These are phyloP conservation scores for Pseudocercospora vitis DNA, from an alignment of 2,329 filamentous ascomycete species.

Conservation along the genomic window DNA sequence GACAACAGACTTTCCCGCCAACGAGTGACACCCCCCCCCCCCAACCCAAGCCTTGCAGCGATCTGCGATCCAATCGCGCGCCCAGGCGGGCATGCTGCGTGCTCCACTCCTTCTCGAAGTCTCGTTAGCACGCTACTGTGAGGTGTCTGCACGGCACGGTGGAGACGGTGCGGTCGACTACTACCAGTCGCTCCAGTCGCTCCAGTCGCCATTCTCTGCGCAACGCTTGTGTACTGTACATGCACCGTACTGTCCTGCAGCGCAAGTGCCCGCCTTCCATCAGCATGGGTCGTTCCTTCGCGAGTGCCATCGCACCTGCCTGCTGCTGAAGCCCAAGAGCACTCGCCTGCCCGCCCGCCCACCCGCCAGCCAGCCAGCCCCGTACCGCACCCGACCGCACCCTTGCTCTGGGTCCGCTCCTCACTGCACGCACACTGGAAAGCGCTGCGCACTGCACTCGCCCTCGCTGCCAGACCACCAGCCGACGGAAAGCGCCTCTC, in stretches of 20 bases:
- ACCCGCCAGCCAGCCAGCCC: not conserved
- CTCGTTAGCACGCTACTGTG: not conserved
- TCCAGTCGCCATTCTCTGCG: not conserved
- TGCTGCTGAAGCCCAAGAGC: not conserved
- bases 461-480: not conserved
- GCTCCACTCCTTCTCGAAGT: not conserved
- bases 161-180: too few species aligned
- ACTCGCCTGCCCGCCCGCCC: not conserved
- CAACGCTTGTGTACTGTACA: too few species aligned
- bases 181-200: not conserved
- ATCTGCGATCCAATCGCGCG: not conserved
- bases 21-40: too few species aligned
- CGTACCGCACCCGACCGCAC: not conserved
- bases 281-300: constrained; percentile 1
- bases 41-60: too few species aligned
- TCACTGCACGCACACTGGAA: not conserved
- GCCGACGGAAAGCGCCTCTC: not conserved
- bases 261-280: not conserved
- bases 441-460: too few species aligned
- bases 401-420: not conserved
- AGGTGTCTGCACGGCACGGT: too few species aligned
- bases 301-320: not conserved
- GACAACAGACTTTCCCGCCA: too few species aligned
- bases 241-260: constrained; percentile 1
- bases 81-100: not conserved